A percentile compares a stretch with the other conserved stretches of the same genome.
These are phyloP conservation scores for Phialemoniopsis sp. DNA, from an alignment of 2,329 filamentous ascomycete species.

Conservation along the genomic window DNA sequence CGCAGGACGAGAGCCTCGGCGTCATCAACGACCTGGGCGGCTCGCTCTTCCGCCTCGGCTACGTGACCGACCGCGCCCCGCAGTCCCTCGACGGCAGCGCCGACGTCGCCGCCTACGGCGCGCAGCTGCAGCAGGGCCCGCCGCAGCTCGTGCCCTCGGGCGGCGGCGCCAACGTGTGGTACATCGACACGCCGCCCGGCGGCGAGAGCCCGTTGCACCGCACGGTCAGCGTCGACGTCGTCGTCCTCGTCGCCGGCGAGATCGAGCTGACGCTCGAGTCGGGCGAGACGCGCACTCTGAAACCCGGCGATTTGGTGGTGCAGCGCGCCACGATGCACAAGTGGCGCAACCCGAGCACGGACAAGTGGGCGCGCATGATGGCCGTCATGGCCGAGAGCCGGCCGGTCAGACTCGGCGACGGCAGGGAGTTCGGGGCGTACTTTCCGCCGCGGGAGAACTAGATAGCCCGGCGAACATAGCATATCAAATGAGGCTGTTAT, in stretches of 20 bases:
- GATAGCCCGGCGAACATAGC: no score
- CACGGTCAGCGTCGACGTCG: conserved; percentile 43
- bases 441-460: no score
- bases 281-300: conserved; percentile 33
- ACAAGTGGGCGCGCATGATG: conserved; percentile 34
- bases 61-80: conserved; percentile 7
- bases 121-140: not conserved
- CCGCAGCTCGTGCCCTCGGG: conserved; percentile 1
- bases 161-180: conserved; percentile 32
- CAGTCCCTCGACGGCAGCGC: conserved; percentile 2
- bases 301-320: conserved; percentile 40
- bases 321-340: conserved; percentile 42
- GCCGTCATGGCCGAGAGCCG: conserved; percentile 2
- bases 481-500: no score
- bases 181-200: conserved; percentile 41
- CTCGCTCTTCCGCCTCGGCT: conserved; percentile 7
- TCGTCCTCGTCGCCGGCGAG: conserved; percentile 41
- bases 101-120: conserved; percentile 8
- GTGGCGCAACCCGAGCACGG: conserved; percentile 35
- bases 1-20: no score
- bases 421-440: no score
- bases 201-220: conserved; percentile 37
- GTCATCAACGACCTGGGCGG: no score
- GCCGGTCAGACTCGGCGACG: no score
- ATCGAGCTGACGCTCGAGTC: conserved; percentile 41